Evolutionary conservation across 345 rosid genomes (phyloP), one percentile per base, ranked within the genome.

Genomic region (Anastatica hierochuntica): DNA sequence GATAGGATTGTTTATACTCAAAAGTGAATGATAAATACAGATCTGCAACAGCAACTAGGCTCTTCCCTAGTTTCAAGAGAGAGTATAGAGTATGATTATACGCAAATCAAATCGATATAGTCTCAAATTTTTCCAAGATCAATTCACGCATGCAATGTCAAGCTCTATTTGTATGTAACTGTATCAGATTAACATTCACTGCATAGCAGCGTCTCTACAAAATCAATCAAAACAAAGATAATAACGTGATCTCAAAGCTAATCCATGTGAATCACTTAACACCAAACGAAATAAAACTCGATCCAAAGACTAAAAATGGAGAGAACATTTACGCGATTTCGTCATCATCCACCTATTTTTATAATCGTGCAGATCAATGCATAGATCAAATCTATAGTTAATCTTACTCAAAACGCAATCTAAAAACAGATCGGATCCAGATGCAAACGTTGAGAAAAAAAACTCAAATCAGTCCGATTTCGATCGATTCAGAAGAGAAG

Each of bases 381-480:
- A 49, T 10, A 35, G 21, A 66, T 65, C 54, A 45, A 53, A 48
- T 46, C 42, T 3, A 47, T 9, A 14, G 10, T 4, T 30, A 12
- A 17, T 42, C 38, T 26, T 29, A 20, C 21, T 43, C 1, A 8
- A 24, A 12, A 11, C 0, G n/a, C 0, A 19, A 29, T 18, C 6
- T 21, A 45, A 41, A 45, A 41, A 44, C 13, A 63, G 68, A 63
- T 63, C 55, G 4, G 49, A 63, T 54, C 55, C 27, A 46, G 49
- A 46, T 2, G 27, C n/a, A 39, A 40, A 48, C 30, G 11, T 1
- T 24, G 8, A 3, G n/a, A 8, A 8, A 23, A 8, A 13, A 24
- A 14, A 23, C 15, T 43, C 31, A 2, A 21, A 23, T 1, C 31
- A 56, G 7, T 14, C 31, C 37, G 19, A 26, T 42, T 50, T 17